These are phyloP conservation scores for Rehmannia glutinosa DNA, from an alignment of 257 asterid genomes.

Conservation along the genomic window DNA sequence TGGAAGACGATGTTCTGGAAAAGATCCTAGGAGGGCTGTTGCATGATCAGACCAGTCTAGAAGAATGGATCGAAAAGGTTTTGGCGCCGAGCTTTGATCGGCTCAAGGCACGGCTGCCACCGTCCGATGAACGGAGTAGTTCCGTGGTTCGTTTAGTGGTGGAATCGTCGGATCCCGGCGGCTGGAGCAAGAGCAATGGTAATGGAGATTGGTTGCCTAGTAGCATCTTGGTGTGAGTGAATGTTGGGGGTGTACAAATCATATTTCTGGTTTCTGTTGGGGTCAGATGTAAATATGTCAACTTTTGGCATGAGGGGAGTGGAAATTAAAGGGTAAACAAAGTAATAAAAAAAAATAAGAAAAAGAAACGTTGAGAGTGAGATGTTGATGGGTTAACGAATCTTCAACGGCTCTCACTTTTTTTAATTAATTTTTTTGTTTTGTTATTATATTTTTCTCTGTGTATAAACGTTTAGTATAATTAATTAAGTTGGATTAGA, in stretches of 20 bases:
- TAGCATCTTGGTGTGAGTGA: slow-evolving; percentile 40
- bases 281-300: slow-evolving; percentile 43
- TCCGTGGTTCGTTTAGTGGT: slow-evolving; percentile 49
- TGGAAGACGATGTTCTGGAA: slow-evolving; percentile 63
- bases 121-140: slow-evolving; percentile 15
- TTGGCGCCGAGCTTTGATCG: slow-evolving; percentile 55
- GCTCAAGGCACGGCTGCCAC: slow-evolving; percentile 38
- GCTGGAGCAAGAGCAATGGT: slow-evolving; percentile 22
- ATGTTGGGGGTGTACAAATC: slow-evolving; percentile 14
- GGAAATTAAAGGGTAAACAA: slow-evolving; percentile 13
- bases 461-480: slow-evolving; percentile 13
- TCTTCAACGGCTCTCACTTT: slow-evolving; percentile 31
- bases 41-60: slow-evolving; percentile 56
- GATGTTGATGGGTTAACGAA: slow-evolving; percentile 38
- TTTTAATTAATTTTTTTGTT: background rate
- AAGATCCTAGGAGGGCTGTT: slow-evolving; percentile 71
- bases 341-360: background rate
- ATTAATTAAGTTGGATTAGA: background rate
- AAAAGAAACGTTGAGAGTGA: slow-evolving; percentile 31
- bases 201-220: slow-evolving; percentile 66
- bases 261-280: slow-evolving; percentile 26
- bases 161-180: slow-evolving; percentile 27
- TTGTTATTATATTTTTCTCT: too few species aligned
- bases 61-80: slow-evolving; percentile 62
- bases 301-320: background rate